Conservation (phyloP, 2,329 filamentous ascomycete genomes). For the Neofusicoccum ribis region DNA sequence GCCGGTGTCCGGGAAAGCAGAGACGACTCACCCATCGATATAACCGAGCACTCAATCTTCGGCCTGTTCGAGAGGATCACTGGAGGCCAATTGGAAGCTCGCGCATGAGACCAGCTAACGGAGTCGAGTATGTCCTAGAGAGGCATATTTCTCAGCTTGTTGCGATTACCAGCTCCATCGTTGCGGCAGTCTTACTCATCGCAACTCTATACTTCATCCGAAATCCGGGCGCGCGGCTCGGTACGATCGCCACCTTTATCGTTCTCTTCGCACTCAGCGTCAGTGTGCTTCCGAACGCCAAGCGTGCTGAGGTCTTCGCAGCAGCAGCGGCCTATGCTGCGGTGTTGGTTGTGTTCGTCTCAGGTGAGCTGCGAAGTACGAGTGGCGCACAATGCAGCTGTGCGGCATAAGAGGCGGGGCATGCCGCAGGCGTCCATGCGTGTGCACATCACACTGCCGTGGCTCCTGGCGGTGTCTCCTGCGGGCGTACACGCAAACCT, state of each 20-base stretch:
- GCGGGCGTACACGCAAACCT: too few relatives aligned
- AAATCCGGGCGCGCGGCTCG: background rate
- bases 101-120: too few relatives aligned
- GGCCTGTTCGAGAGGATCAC: too few relatives aligned
- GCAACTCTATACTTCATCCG: background rate
- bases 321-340: slow-evolving; percentile 29
- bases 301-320: slow-evolving; percentile 28
- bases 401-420: too few relatives aligned
- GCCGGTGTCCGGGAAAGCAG: too few relatives aligned
- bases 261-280: slow-evolving; percentile 28
- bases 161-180: background rate
- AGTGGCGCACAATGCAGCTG: background rate
- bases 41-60: background rate
- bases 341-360: slow-evolving; percentile 28
- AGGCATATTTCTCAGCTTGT: background rate
- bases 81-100: background rate
- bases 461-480: too few relatives aligned
- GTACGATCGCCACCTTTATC: slow-evolving; percentile 17
- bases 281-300: slow-evolving; percentile 25
- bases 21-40: background rate
- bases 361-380: background rate
- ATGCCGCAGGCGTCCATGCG: too few relatives aligned
- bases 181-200: background rate
- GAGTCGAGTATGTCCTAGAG: background rate
- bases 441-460: too few relatives aligned